Evolutionary conservation across 2,329 filamentous ascomycete genomes (phyloP).

Genomic region (Phoma sp.): DNA sequence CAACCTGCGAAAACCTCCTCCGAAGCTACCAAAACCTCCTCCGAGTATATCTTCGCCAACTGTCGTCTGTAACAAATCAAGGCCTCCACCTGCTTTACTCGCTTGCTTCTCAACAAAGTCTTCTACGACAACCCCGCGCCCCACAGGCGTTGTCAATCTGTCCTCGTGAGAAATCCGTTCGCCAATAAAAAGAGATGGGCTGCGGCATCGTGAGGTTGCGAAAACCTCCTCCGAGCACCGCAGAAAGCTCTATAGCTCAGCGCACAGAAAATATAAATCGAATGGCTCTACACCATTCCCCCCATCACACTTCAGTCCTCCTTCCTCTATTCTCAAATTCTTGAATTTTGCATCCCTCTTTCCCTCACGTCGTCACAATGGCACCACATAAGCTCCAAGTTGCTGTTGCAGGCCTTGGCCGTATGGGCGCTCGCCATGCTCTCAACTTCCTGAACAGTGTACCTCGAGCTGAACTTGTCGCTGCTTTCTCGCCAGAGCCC

Average conservation of each 20-base stretch:
- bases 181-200: constrained; percentile 4
- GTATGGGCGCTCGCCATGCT: constrained; percentile 63
- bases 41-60: constrained; percentile 13
- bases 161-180: not conserved
- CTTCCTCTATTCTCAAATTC: not conserved
- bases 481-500: constrained; percentile 57
- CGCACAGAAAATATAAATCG: constrained; percentile 9
- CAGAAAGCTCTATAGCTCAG: constrained; percentile 8
- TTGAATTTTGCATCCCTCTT: not conserved
- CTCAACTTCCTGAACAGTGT: constrained; percentile 57
- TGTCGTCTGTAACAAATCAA: not conserved
- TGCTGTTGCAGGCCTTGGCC: constrained; percentile 59
- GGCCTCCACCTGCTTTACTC: not conserved
- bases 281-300: not conserved
- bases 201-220: not conserved
- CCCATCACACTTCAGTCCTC: not conserved
- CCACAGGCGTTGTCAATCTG: not conserved
- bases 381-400: constrained; percentile 45
- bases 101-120: not conserved
- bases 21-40: constrained; percentile 15
- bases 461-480: constrained; percentile 59
- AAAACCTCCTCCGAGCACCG: constrained; percentile 17
- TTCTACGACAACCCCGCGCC: not conserved
- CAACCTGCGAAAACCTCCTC: constrained; percentile 11
- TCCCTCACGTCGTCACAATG: constrained; percentile 17